These are phyloP conservation scores for Carex arenaria DNA, from an alignment of 202 grass and related monocot genomes.

Conservation along the genomic window DNA sequence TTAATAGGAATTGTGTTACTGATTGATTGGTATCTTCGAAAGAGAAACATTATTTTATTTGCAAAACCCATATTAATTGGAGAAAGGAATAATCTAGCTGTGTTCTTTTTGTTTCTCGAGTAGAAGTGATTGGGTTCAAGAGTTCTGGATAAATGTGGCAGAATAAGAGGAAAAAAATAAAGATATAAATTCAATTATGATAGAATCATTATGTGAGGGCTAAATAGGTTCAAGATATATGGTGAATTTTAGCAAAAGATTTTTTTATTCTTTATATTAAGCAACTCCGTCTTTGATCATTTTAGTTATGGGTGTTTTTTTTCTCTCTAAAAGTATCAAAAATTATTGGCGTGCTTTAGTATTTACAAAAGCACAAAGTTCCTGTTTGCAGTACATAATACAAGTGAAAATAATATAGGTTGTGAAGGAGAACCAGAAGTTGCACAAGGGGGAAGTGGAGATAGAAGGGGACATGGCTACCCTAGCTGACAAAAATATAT, in stretches of 20 bases:
- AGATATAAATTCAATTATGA: neutral
- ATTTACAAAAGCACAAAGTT: neutral
- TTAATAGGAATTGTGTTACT: neutral
- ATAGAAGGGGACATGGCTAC: slow-evolving; percentile 81
- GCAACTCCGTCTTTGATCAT: neutral
- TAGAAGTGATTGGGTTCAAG: neutral
- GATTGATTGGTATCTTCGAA: neutral
- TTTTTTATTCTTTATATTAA: neutral
- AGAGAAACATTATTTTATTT: neutral
- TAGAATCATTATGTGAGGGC: neutral
- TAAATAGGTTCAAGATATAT: neutral
- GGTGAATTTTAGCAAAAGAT: neutral
- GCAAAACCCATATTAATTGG: neutral
- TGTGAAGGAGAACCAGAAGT: slow-evolving; percentile 98
- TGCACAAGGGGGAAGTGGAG: slow-evolving; percentile 82
- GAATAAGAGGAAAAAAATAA: neutral
- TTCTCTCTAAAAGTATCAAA: neutral
- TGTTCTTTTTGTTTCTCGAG: neutral
- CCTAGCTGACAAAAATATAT: slow-evolving; percentile 83
- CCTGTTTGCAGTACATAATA: neutral
- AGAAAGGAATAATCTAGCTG: neutral
- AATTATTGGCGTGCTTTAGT: neutral
- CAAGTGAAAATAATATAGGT: slow-evolving; percentile 42
- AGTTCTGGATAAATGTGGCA: neutral
- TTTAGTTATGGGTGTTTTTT: neutral